Evolutionary conservation across 805 yeast species (phyloP), one percentile per base, ranked within the genome.

Genomic region (Lachancea fermentati): DNA sequence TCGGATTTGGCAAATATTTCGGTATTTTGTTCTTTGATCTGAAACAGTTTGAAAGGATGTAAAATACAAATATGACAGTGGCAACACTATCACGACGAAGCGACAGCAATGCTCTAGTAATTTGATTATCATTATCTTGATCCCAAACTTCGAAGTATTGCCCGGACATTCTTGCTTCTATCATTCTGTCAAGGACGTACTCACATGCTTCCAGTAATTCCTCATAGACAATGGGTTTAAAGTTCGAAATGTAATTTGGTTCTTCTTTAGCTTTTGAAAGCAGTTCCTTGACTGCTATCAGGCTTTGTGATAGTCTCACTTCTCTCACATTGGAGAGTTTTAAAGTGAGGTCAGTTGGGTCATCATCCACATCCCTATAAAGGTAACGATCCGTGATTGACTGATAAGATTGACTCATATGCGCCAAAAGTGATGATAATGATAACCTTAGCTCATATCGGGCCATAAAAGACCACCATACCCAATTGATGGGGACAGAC

Each of bases 141-240:
- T 68, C 69, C 69, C 69, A 71, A 19, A 70, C 65, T 42, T 66
- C 68, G 52, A 73, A 73, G 45, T 65, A 68, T 2, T 68, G 52
- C 14, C 74, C 71, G n/a, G 73, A 66, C 40, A 72, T 67, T 49
- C 78, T 60, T 1, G 78, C 74, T 43, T 71, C 74, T n/a, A 70
- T 62, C 29, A 68, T 60, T 41, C 65, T 67, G 32, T 70, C 73
- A 26, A 71, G 47, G 2, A 73, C 50, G 9, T 45, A 44, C 39
- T 68, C 68, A 44, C 75, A 69, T 0, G 66, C 55, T 3, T 58
- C 48, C 8, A 73, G 36, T 17, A 73, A 39, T 4, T 52, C 51
- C 14, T 50, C 47, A 44, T 72, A 70, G 4, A 61, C 50, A 1
- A 41, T 40, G 1, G 57, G 50, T 28, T 69, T 60, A 48, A 71